Percentiles rank a stretch among this genome's conserved stretches.
Conservation (phyloP, 1,139 yeast genomes). For the Magnusiomyces suaveolens region DNA sequence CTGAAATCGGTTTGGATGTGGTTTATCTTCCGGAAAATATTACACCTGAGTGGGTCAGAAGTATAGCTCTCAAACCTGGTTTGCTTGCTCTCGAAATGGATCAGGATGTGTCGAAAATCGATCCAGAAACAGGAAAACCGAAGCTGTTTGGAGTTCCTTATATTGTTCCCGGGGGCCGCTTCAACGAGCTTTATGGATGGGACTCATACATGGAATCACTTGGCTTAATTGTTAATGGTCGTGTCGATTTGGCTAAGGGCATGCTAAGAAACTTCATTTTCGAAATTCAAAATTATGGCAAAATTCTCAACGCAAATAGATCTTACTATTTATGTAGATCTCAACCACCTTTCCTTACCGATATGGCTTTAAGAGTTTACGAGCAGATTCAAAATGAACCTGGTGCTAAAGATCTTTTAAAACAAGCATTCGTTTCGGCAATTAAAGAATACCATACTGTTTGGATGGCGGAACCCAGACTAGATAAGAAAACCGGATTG, state of each 20-base stretch:
- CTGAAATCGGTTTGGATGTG: slow-evolving; percentile 60
- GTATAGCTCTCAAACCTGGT: slow-evolving; percentile 79
- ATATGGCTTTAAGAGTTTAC: slow-evolving; percentile 71
- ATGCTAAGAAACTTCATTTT: slow-evolving; percentile 90
- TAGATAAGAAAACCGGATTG: slow-evolving; percentile 66
- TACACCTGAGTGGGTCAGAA: slow-evolving; percentile 61
- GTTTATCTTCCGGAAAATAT: slow-evolving; percentile 53
- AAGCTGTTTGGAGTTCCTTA: slow-evolving; percentile 63
- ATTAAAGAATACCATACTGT: slow-evolving; percentile 76
- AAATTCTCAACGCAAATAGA: slow-evolving; percentile 88
- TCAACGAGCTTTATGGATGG: slow-evolving; percentile 96
- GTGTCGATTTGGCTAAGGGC: slow-evolving; percentile 65
- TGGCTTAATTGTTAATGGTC: slow-evolving; percentile 65
- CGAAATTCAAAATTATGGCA: slow-evolving; percentile 85
- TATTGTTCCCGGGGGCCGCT: slow-evolving; percentile 95
- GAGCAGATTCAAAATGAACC: slow-evolving; percentile 40
- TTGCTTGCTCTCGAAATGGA: slow-evolving; percentile 69
- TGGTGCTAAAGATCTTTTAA: slow-evolving; percentile 49
- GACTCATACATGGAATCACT: slow-evolving; percentile 89
- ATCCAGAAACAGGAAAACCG: slow-evolving; percentile 40
- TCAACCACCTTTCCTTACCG: slow-evolving; percentile 97
- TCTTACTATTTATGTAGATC: slow-evolving; percentile 86
- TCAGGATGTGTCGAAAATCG: slow-evolving; percentile 22
- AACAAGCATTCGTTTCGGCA: slow-evolving; percentile 63
- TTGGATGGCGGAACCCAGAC: slow-evolving; percentile 70